phyloP scores from a whole-genome alignment of 179 eudicot species.

The Nepenthes alata region DNA sequence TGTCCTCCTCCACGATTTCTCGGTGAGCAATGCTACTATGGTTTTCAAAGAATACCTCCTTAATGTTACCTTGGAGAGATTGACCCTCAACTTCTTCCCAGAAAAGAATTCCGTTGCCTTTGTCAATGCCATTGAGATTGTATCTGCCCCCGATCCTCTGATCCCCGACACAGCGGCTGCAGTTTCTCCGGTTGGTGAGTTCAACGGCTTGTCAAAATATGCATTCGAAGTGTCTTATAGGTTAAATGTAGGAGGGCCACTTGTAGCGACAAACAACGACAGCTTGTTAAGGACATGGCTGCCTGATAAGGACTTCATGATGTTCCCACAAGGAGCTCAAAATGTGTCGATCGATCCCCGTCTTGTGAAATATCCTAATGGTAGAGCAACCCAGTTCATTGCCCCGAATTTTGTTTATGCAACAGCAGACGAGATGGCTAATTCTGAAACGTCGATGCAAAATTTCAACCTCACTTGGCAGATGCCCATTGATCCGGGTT shows the following conservation, averaged over 20 bases:
- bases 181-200: constrained; percentile 28
- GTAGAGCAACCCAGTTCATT: constrained; percentile 46
- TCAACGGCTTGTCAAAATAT: constrained; percentile 24
- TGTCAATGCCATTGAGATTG: constrained; percentile 70
- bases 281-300: constrained; percentile 70
- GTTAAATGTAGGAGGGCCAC: constrained; percentile 73
- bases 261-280: constrained; percentile 51
- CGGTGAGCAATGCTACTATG: constrained; percentile 12
- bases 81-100: constrained; percentile 60
- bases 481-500: constrained; percentile 55
- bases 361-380: constrained; percentile 36
- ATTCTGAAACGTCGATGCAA: constrained; percentile 26
- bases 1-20: constrained; percentile 68
- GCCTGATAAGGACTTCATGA: constrained; percentile 34
- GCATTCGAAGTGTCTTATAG: constrained; percentile 52
- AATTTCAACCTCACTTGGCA: constrained; percentile 83
- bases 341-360: constrained; percentile 30
- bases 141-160: constrained; percentile 55
- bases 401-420: constrained; percentile 70
- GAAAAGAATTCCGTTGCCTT: constrained; percentile 58
- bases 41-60: constrained; percentile 65
- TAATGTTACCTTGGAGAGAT: constrained; percentile 37
- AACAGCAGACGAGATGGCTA: constrained; percentile 56
- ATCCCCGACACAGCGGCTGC: constrained; percentile 42
- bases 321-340: constrained; percentile 38